Conservation (phyloP, 1,284 basidiomycete genomes). For the Tilletia indica region DNA sequence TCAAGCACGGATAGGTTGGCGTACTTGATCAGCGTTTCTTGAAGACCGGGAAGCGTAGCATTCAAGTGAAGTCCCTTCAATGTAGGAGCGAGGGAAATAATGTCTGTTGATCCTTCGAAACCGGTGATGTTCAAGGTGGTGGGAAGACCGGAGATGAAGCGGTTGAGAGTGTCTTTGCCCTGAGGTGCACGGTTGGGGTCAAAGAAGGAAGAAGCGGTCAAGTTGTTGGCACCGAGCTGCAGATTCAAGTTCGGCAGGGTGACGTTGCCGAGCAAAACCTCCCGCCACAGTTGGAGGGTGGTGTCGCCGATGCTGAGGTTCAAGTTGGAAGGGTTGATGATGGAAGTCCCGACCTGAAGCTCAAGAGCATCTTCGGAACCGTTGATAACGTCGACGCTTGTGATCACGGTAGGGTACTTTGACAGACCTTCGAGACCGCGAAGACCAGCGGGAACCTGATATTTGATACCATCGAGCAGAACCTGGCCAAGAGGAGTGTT, state of each 20-base stretch:
- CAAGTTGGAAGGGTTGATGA: constrained; percentile 23
- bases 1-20: constrained; percentile 7
- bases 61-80: neutral
- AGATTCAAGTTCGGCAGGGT: constrained; percentile 20
- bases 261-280: constrained; percentile 15
- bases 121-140: constrained; percentile 19
- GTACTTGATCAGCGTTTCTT: neutral
- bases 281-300: constrained; percentile 12
- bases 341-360: neutral
- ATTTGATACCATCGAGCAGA: constrained; percentile 17
- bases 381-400: constrained; percentile 3
- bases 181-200: constrained; percentile 12
- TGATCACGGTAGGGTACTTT: constrained; percentile 18
- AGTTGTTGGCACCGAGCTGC: constrained; percentile 10
- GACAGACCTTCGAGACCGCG: constrained; percentile 11
- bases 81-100: constrained; percentile 18
- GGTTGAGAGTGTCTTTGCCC: constrained; percentile 16
- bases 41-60: constrained; percentile 18
- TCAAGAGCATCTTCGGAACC: constrained; percentile 4
- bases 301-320: constrained; percentile 18
- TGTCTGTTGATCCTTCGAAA: constrained; percentile 8
- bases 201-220: constrained; percentile 17
- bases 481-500: constrained; percentile 21
- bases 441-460: constrained; percentile 14
- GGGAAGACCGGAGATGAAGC: constrained; percentile 11